Conservation (phyloP, 1,284 basidiomycete genomes). For the Cutaneotrichosporon arboriforme region DNA sequence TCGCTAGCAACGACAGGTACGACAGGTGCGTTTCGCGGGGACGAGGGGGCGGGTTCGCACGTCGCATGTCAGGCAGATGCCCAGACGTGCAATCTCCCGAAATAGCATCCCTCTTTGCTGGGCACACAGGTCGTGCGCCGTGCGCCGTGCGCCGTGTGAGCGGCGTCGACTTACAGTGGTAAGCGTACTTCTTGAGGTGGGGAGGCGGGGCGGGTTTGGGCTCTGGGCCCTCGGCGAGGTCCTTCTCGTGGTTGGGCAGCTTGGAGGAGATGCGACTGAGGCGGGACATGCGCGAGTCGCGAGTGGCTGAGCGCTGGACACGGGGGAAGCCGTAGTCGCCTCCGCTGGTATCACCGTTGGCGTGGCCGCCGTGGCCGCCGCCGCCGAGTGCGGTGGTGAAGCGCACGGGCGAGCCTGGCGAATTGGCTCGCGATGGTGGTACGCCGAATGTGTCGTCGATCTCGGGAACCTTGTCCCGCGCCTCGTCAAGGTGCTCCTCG, state of each 20-base stretch:
- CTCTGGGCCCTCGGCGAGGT: not conserved
- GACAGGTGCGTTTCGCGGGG: not conserved
- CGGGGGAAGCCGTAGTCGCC: not conserved
- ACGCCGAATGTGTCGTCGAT: not conserved
- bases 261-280: not conserved
- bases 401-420: not conserved
- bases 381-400: not conserved
- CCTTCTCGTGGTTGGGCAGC: slow-evolving; percentile 9
- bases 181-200: slow-evolving; percentile 20
- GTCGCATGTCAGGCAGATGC: not conserved
- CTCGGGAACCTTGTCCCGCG: not conserved
- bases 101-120: no score
- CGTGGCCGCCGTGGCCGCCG: not conserved
- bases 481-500: not conserved
- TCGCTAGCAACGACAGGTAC: no score
- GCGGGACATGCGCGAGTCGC: not conserved
- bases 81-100: no score
- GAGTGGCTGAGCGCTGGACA: not conserved
- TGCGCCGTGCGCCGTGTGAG: no score
- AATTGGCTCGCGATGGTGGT: not conserved
- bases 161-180: slow-evolving; percentile 19
- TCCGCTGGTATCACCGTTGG: no score
- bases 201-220: slow-evolving; percentile 1
- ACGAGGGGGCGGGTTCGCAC: not conserved
- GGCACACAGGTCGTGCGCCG: no score